Evolutionary conservation across 2,329 filamentous ascomycete genomes (phyloP), one percentile per base, ranked within the genome.

Genomic region (Aspergillus costaricaensis): DNA sequence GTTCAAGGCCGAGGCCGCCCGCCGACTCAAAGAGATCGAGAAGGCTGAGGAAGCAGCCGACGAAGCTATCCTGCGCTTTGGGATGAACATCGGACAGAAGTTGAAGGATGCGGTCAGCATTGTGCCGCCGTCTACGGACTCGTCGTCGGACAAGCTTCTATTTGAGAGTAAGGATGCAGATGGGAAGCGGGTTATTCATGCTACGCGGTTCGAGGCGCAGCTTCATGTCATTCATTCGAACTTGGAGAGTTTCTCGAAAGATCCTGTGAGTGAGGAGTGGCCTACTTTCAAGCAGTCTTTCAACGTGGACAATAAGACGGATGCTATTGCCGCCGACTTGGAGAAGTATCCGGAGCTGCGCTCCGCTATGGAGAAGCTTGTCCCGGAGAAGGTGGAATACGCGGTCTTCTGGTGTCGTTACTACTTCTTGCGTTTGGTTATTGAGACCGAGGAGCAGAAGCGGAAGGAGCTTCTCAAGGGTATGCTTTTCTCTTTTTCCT

Each of bases 1-100:
- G 48, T 86, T 98, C 74, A 86, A 88, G 59, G 78, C 82, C 19
- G 91, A 96, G 78, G 92, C 92, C 4, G 83, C 91, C 25, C 92
- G 92, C 77, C 86, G 92, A 51, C 81, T 98, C 61, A 95, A 91
- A 72, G 92, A 97, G 61, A 88, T 98, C 19, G 91, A 97, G 72
- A 87, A 87, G 68, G 95, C 94, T 12, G 95, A 99, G 77, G 94
- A 98, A 72, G 94, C 94, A 4, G 95, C 95, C 7, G 95, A 99
- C 74, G 95, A 98, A 76, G 95, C 95, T 0, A 85, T 99, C 9
- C 81, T 98, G 67, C 91, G 91, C 66, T 97, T 98, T 70, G 95
- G 95, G 21, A 87, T 88, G 60, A 97, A 95, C 69, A 87, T 99
- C 52, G 86, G 91, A 39, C 90, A 94, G 76, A 98, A 96, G 79